Evolutionary conservation across 495 filamentous ascomycete genomes (phyloP), one percentile per base, ranked within the genome.

Genomic region (Xylaria telfairii): DNA sequence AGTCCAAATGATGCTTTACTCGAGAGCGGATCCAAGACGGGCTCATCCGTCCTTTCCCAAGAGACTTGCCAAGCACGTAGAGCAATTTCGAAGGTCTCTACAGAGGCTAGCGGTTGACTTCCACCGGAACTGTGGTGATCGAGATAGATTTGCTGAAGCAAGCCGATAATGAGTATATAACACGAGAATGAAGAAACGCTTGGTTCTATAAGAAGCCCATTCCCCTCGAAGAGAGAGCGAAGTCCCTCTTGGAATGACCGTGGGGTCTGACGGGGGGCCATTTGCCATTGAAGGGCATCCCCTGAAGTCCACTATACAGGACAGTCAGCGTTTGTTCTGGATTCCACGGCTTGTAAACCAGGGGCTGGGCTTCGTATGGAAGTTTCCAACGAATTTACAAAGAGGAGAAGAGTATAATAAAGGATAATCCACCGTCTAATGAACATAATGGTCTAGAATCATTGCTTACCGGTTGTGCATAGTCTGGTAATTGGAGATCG

Each of bases 101-200:
- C 59, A 30, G 62, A 67, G 12, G 68, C 65, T 19, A 59, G 83
- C 83, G 8, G 83, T 83, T 71, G 85, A 82, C 41, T 83, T 83
- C 59, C 21, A 4, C 59, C n/a, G 42, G 59, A 39, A 21, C 59
- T 61, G 19, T 61, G 37, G 37, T 24, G 59, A 51, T 82, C 81
- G 68, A 87, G 83, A 74, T 86, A 87, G 4, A 87, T 86, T 51
- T 87, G 84, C 70, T 87, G 84, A 24, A 87, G 84, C 13, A 88
- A 74, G 28, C 83, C 85, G 71, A 87, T 84, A 32, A 88, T 86
- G 7, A 87, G 77, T 64, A 88, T 82, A 70, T 88, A 87, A 67
- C 86, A 87, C 0, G 84, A 83, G 12, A 88, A 80, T 5, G 86
- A 84, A 1, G 86, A 87, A 76, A 44, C 82, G 0, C 54, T 74